These are phyloP conservation scores for Salix caprea DNA, from an alignment of 345 rosid species.

Conservation along the genomic window DNA sequence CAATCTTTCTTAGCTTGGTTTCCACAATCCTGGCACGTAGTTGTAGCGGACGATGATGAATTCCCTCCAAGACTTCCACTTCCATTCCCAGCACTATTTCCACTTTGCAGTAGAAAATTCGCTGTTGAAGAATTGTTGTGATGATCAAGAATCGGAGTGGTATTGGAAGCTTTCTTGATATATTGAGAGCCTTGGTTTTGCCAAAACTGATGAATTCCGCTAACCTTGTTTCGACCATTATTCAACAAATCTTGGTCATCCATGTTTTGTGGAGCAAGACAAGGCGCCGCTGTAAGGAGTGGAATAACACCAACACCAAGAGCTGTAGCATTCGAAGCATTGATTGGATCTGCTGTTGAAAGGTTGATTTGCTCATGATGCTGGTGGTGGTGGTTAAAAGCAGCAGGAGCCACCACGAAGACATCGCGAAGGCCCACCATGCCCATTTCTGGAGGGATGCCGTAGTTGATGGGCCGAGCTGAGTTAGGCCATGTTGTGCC, in stretches of 20 bases:
- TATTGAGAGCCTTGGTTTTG: slow-evolving; percentile 43
- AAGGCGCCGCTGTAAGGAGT: slow-evolving; percentile 57
- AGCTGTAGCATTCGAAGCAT: slow-evolving; percentile 48
- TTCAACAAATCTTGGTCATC: slow-evolving; percentile 46
- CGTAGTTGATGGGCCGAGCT: slow-evolving; percentile 46
- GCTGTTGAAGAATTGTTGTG: slow-evolving; percentile 27
- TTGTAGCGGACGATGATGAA: slow-evolving; percentile 45
- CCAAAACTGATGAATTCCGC: slow-evolving; percentile 67
- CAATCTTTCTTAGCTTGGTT: slow-evolving; percentile 99
- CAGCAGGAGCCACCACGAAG: slow-evolving; percentile 75
- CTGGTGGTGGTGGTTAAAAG: slow-evolving; percentile 48
- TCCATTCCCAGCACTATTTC: slow-evolving; percentile 30
- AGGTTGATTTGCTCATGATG: slow-evolving; percentile 41
- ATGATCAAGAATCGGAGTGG: slow-evolving; percentile 29
- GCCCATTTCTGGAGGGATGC: slow-evolving; percentile 68
- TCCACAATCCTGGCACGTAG: slow-evolving; percentile 97
- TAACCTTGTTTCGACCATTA: slow-evolving; percentile 33
- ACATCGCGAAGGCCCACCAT: slow-evolving; percentile 71
- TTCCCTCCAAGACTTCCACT: slow-evolving; percentile 2
- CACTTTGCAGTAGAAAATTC: slow-evolving; percentile 23
- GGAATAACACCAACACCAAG: slow-evolving; percentile 78
- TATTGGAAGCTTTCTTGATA: slow-evolving; percentile 29
- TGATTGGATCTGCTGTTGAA: slow-evolving; percentile 29
- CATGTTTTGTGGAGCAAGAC: slow-evolving; percentile 43
- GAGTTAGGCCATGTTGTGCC: slow-evolving; percentile 52